phyloP scores from a whole-genome alignment of 2,329 filamentous ascomycete species.

The Trichophyton schoenleinii region DNA sequence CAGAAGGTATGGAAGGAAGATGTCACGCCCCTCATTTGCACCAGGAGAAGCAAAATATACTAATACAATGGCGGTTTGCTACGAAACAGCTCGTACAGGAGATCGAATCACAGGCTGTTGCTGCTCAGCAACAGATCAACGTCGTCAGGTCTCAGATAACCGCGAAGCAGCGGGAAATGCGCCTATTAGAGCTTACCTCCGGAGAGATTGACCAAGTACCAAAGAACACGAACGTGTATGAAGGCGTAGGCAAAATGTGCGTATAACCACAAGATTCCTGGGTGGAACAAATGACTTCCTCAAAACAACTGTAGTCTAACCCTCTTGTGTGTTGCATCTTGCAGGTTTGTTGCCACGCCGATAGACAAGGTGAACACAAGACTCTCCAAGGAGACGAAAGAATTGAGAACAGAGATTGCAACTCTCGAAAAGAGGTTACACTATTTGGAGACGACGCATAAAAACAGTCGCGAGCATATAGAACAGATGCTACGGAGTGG shows the following conservation, averaged over 20 bases:
- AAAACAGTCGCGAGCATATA: conserved; percentile 85
- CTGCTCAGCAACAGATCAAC: conserved; percentile 82
- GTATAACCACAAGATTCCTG: conserved; percentile 18
- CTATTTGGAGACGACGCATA: conserved; percentile 87
- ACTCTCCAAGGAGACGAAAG: conserved; percentile 59
- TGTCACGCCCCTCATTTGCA: background rate
- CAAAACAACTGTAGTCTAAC: background rate
- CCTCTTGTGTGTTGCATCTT: background rate
- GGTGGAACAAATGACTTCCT: background rate
- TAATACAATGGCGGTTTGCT: background rate
- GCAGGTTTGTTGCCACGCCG: conserved; percentile 76
- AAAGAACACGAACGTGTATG: conserved; percentile 67
- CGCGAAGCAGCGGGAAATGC: conserved; percentile 75
- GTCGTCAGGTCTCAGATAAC: conserved; percentile 74
- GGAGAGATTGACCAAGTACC: conserved; percentile 71
- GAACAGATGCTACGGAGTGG: conserved; percentile 66
- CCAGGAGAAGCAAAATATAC: background rate
- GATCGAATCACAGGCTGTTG: conserved; percentile 79
- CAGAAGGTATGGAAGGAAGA: conserved; percentile 50
- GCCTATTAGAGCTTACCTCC: conserved; percentile 74
- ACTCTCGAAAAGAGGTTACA: conserved; percentile 77
- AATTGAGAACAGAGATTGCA: conserved; percentile 64
- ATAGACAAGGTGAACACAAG: conserved; percentile 62
- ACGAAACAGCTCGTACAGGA: conserved; percentile 70
- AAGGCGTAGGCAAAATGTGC: conserved; percentile 95